A percentile compares a stretch with the other conserved stretches of the same genome.
Evolutionary conservation across 805 yeast genomes (phyloP).

Genomic region (Cyberlindnera amylophila): DNA sequence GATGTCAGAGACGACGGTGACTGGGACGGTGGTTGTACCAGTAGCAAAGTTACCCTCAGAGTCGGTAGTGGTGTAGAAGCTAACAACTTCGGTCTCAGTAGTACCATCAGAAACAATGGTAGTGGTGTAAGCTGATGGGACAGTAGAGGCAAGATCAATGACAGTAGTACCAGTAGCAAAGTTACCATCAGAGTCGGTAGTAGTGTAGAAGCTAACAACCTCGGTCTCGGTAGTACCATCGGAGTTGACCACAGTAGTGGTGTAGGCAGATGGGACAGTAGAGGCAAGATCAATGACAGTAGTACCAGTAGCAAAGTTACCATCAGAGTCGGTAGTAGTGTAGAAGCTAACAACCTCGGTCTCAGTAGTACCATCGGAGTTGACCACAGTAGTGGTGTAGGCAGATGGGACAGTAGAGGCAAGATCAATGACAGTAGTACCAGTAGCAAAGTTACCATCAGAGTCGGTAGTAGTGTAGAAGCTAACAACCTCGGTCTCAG

Average conservation of each 20-base stretch:
- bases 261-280: slow-evolving; percentile 6
- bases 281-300: neutral
- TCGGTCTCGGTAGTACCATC: slow-evolving; percentile 1
- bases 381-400: neutral
- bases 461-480: slow-evolving; percentile 16
- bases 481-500: slow-evolving; percentile 4
- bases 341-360: slow-evolving; percentile 7
- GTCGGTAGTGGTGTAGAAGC: slow-evolving; percentile 2
- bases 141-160: neutral
- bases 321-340: slow-evolving; percentile 3
- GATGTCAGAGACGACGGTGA: neutral
- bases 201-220: slow-evolving; percentile 1
- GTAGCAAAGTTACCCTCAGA: neutral
- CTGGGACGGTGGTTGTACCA: neutral
- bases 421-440: slow-evolving; percentile 5
- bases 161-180: neutral
- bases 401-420: neutral
- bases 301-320: slow-evolving; percentile 6
- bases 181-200: slow-evolving; percentile 1
- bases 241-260: slow-evolving; percentile 4
- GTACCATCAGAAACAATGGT: slow-evolving; percentile 3
- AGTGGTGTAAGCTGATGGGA: slow-evolving; percentile 10
- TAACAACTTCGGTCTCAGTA: slow-evolving; percentile 1
- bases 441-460: slow-evolving; percentile 15
- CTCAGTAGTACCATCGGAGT: no score